phyloP scores from a whole-genome alignment of 2,329 filamentous ascomycete species.

The Chalaropsis thielavioides region DNA sequence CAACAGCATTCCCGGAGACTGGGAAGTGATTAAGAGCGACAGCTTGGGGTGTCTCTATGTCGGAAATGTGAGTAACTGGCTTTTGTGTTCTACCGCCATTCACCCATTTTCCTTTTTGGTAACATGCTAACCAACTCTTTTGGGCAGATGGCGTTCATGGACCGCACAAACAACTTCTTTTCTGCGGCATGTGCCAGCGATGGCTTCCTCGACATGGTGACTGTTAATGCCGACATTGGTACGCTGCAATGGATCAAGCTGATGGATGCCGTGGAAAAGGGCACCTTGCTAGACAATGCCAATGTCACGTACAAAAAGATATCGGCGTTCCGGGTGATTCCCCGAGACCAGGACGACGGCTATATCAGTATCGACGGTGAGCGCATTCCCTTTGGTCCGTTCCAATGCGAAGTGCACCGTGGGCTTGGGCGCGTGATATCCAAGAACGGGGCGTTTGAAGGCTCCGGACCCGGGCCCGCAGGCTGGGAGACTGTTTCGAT shows the following conservation, averaged over 20 bases:
- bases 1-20: conserved; percentile 61
- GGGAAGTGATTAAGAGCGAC: conserved; percentile 59
- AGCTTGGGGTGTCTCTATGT: conserved; percentile 85
- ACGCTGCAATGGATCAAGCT: conserved; percentile 52
- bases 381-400: conserved; percentile 68
- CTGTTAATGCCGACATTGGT: conserved; percentile 60
- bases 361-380: conserved; percentile 95
- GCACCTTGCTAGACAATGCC: conserved; percentile 64
- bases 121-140: not conserved
- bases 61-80: conserved; percentile 51
- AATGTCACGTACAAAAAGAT: conserved; percentile 74
- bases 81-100: not conserved
- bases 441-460: conserved; percentile 59
- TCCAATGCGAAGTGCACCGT: conserved; percentile 78
- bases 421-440: conserved; percentile 76
- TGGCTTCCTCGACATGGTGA: conserved; percentile 73
- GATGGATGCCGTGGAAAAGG: conserved; percentile 55
- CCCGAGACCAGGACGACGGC: conserved; percentile 54
- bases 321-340: conserved; percentile 71
- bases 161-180: conserved; percentile 77
- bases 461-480: conserved; percentile 32
- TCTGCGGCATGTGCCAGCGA: conserved; percentile 67
- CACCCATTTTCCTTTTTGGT: no score
- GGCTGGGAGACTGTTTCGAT: conserved; percentile 34
- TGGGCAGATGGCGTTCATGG: conserved; percentile 72